These are phyloP conservation scores for Pholiota conissans DNA, from an alignment of 768 basidiomycete species.

Conservation along the genomic window DNA sequence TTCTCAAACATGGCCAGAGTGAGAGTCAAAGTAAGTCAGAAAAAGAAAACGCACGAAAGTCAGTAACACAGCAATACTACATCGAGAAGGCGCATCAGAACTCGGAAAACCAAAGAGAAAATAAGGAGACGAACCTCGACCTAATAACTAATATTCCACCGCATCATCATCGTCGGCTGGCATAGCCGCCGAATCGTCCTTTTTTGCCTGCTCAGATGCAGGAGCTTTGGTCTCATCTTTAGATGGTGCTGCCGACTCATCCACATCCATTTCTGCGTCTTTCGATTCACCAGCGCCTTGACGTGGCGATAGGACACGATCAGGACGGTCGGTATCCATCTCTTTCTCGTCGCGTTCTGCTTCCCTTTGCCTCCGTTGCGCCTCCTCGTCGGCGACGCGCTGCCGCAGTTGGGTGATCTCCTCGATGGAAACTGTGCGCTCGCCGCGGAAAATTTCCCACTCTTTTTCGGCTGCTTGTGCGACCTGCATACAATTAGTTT, in stretches of 20 bases:
- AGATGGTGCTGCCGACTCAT: conserved; percentile 19
- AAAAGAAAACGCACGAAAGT: conserved; percentile 24
- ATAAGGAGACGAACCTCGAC: conserved; percentile 20
- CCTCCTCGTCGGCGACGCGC: conserved; percentile 67
- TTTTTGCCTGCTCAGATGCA: conserved; percentile 41
- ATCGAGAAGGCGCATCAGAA: neutral
- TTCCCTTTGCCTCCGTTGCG: conserved; percentile 39
- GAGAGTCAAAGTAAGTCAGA: conserved; percentile 19
- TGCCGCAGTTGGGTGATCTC: conserved; percentile 64
- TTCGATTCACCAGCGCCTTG: conserved; percentile 9
- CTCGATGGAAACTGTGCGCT: conserved; percentile 55
- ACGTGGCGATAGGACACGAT: conserved; percentile 15
- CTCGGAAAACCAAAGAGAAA: neutral
- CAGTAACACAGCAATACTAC: conserved; percentile 14
- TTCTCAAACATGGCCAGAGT: conserved; percentile 14
- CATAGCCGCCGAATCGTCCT: conserved; percentile 52
- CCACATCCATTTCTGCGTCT: conserved; percentile 40
- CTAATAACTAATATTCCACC: conserved; percentile 65
- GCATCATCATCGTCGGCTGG: conserved; percentile 79
- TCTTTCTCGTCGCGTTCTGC: conserved; percentile 39
- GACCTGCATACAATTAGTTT: no score
- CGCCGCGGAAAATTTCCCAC: conserved; percentile 63
- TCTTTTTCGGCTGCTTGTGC: conserved; percentile 64
- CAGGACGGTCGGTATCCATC: conserved; percentile 22
- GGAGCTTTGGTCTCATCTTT: conserved; percentile 32